phyloP scores from a whole-genome alignment of 1,139 yeast genomes.

The Geotrichum phurueaensis region DNA sequence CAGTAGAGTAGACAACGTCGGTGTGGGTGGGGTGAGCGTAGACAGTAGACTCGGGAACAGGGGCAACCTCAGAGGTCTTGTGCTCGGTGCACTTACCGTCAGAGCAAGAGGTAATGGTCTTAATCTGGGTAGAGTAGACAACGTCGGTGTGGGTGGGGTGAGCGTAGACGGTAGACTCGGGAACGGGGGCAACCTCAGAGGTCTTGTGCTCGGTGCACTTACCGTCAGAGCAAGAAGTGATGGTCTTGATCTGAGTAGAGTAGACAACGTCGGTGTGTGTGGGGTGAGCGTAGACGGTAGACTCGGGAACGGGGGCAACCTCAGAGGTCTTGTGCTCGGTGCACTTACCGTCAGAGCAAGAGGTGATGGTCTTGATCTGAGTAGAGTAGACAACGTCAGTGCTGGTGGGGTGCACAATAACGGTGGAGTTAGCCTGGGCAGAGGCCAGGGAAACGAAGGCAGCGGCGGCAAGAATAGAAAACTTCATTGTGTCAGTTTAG shows the following conservation, averaged over 20 bases:
- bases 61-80: constrained; percentile 1
- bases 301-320: constrained; percentile 19
- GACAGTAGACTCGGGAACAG: constrained; percentile 31
- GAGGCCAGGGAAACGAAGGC: constrained; percentile 24
- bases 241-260: constrained; percentile 10
- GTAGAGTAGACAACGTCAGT: constrained; percentile 6
- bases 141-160: constrained; percentile 29
- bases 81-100: constrained; percentile 10
- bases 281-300: constrained; percentile 39
- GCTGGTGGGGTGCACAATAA: constrained; percentile 37
- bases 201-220: constrained; percentile 9
- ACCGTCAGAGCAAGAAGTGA: constrained; percentile 14
- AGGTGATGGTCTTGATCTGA: constrained; percentile 13
- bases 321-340: not conserved
- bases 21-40: constrained; percentile 35
- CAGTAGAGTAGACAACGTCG: constrained; percentile 4
- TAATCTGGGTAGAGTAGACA: constrained; percentile 6
- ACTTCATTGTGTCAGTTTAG: constrained; percentile 32
- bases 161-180: constrained; percentile 36
- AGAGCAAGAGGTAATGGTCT: constrained; percentile 15
- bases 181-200: constrained; percentile 1
- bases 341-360: constrained; percentile 14
- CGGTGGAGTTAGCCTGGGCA: constrained; percentile 33
- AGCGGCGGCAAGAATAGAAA: constrained; percentile 21
- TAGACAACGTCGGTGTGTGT: constrained; percentile 17